Percentiles rank a stretch among this genome's conserved stretches.
These are phyloP conservation scores for Tuber magnatum DNA, from an alignment of 495 filamentous ascomycete species.

Conservation along the genomic window DNA sequence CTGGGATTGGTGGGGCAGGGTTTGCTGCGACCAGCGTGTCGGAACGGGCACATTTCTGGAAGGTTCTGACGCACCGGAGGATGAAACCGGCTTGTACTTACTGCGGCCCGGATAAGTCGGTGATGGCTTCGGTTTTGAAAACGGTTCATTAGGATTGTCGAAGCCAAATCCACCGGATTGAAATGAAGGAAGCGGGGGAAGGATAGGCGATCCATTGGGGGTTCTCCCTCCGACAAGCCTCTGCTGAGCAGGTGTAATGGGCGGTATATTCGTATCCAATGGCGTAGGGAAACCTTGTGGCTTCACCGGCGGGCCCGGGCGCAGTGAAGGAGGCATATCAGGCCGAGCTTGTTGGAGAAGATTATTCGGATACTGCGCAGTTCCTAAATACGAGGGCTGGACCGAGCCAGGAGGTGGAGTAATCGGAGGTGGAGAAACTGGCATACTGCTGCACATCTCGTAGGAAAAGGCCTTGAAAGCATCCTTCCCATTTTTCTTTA, in stretches of 20 bases:
- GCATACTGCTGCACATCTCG: slow-evolving; percentile 29
- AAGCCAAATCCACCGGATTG: slow-evolving; percentile 37
- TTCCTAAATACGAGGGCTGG: slow-evolving; percentile 23
- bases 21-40: background rate
- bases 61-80: slow-evolving; percentile 3
- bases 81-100: slow-evolving; percentile 8
- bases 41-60: slow-evolving; percentile 11
- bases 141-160: slow-evolving; percentile 19
- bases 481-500: slow-evolving; percentile 23
- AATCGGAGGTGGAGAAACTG: slow-evolving; percentile 25
- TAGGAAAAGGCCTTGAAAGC: slow-evolving; percentile 34
- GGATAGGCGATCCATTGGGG: slow-evolving; percentile 35
- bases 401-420: slow-evolving; percentile 24
- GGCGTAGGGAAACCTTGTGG: slow-evolving; percentile 23
- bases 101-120: slow-evolving; percentile 29
- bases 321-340: slow-evolving; percentile 7
- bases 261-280: slow-evolving; percentile 18
- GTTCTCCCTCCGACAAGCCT: slow-evolving; percentile 19
- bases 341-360: slow-evolving; percentile 13
- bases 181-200: slow-evolving; percentile 39
- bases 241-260: slow-evolving; percentile 20
- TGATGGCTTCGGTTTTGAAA: slow-evolving; percentile 17
- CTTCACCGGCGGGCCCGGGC: background rate
- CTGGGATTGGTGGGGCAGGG: slow-evolving; percentile 9
- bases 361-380: slow-evolving; percentile 30